Conservation (phyloP, 2,329 filamentous ascomycete genomes). For the Beauveria brongniartii region DNA sequence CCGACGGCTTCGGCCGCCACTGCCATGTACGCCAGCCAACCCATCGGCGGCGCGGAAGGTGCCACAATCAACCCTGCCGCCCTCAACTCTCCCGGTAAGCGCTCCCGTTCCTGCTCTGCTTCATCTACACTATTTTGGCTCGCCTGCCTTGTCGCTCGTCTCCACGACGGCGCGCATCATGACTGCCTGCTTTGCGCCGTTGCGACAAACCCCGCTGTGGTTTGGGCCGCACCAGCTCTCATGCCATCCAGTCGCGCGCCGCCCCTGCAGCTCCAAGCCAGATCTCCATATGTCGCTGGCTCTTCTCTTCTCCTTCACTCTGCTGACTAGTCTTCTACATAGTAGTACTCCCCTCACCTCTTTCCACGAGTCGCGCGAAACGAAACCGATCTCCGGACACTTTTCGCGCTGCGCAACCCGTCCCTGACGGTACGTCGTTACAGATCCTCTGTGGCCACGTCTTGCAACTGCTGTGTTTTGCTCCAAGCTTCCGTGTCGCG, state of each 20-base stretch:
- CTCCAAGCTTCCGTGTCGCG: slow-evolving; percentile 19
- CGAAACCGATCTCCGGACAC: slow-evolving; percentile 68
- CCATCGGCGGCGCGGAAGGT: slow-evolving; percentile 71
- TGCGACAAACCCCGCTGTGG: neutral
- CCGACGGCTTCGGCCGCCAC: slow-evolving; percentile 13
- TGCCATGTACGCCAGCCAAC: slow-evolving; percentile 34
- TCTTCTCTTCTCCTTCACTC: neutral
- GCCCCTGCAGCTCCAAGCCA: slow-evolving; percentile 10
- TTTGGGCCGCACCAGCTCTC: neutral
- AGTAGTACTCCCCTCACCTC: slow-evolving; percentile 36
- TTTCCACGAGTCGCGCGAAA: slow-evolving; percentile 63
- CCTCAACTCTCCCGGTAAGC: slow-evolving; percentile 70
- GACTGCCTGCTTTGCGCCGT: slow-evolving; percentile 1
- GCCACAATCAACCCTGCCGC: slow-evolving; percentile 88
- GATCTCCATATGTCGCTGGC: slow-evolving; percentile 7
- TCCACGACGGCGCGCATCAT: slow-evolving; percentile 7
- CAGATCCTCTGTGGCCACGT: slow-evolving; percentile 26
- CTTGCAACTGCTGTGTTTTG: slow-evolving; percentile 25
- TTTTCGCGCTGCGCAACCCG: slow-evolving; percentile 44
- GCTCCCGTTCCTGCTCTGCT: slow-evolving; percentile 11
- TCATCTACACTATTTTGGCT: slow-evolving; percentile 1
- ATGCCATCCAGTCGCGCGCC: neutral
- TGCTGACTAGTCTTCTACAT: slow-evolving; percentile 19
- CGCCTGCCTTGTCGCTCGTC: slow-evolving; percentile 12
- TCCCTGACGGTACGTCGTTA: slow-evolving; percentile 65